phyloP scores from a whole-genome alignment of 495 filamentous ascomycete species.

The Talaromyces proteolyticus region DNA sequence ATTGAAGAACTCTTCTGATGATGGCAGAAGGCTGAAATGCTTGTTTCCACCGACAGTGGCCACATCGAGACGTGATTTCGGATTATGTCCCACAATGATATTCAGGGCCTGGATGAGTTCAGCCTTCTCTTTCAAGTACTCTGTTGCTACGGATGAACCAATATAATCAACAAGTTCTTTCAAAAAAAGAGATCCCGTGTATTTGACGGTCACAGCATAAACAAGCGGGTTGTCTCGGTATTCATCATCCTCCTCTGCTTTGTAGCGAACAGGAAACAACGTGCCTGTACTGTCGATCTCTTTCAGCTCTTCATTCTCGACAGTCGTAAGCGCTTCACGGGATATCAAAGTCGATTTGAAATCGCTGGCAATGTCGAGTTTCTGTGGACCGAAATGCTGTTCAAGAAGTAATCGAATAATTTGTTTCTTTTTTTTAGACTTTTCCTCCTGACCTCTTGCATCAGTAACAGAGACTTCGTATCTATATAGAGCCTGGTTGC shows the following conservation, averaged over 20 bases:
- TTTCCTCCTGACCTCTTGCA: slow-evolving; percentile 9
- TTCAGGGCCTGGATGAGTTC: slow-evolving; percentile 47
- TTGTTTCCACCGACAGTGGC: slow-evolving; percentile 33
- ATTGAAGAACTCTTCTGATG: slow-evolving; percentile 19
- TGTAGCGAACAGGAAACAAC: slow-evolving; percentile 30
- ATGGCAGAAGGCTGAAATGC: slow-evolving; percentile 25
- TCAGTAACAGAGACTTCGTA: slow-evolving; percentile 31
- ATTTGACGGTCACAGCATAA: slow-evolving; percentile 38
- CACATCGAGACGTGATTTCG: slow-evolving; percentile 25
- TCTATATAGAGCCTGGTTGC: slow-evolving; percentile 26
- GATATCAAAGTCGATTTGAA: slow-evolving; percentile 48
- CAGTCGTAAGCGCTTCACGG: slow-evolving; percentile 20
- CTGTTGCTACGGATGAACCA: slow-evolving; percentile 38
- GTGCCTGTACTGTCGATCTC: not conserved
- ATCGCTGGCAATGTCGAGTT: slow-evolving; percentile 47
- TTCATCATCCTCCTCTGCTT: slow-evolving; percentile 34
- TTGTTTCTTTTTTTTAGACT: slow-evolving; percentile 46
- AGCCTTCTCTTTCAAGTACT: slow-evolving; percentile 29
- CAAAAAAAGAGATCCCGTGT: slow-evolving; percentile 38
- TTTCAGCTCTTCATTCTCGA: slow-evolving; percentile 6
- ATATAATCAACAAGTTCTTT: slow-evolving; percentile 47
- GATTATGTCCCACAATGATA: slow-evolving; percentile 39
- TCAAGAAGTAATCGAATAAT: slow-evolving; percentile 47
- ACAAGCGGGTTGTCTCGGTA: slow-evolving; percentile 29
- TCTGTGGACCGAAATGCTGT: slow-evolving; percentile 21